Evolutionary conservation across 345 rosid species (phyloP).

Genomic region (Heritiera littoralis): DNA sequence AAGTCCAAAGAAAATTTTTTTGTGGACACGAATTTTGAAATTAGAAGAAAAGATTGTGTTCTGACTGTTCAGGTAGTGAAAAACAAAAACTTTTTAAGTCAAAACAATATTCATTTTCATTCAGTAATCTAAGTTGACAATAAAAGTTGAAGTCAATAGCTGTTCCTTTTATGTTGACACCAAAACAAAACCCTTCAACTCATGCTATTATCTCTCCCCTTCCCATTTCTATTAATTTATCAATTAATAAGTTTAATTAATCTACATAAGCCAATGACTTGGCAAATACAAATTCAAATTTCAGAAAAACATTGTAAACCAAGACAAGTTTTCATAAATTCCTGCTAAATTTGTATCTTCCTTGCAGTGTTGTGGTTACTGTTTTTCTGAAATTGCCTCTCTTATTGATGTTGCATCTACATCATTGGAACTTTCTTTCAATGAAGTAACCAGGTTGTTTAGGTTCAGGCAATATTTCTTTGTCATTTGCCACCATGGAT

Average conservation of each 20-base stretch:
- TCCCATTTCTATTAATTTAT: too few relatives aligned
- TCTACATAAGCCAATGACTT: background rate
- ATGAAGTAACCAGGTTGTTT: background rate
- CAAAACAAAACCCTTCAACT: too few relatives aligned
- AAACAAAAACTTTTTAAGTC: too few relatives aligned
- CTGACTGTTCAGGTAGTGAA: background rate
- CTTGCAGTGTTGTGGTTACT: background rate
- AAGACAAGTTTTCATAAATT: background rate
- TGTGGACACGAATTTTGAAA: background rate
- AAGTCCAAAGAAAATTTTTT: too few relatives aligned
- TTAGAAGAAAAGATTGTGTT: background rate
- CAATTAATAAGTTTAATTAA: too few relatives aligned
- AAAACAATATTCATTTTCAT: too few relatives aligned
- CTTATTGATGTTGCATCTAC: background rate
- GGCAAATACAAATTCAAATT: background rate
- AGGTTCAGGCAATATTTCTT: too few relatives aligned
- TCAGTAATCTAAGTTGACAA: too few relatives aligned
- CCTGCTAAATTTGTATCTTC: background rate
- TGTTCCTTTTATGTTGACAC: too few relatives aligned
- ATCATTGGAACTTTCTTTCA: background rate
- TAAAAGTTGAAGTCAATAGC: too few relatives aligned
- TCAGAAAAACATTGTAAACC: background rate
- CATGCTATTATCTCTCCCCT: too few relatives aligned
- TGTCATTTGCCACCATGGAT: too few relatives aligned
- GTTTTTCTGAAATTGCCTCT: background rate